phyloP scores from a whole-genome alignment of 1,284 basidiomycete genomes.

The Anthracocystis panici-leucophaei region DNA sequence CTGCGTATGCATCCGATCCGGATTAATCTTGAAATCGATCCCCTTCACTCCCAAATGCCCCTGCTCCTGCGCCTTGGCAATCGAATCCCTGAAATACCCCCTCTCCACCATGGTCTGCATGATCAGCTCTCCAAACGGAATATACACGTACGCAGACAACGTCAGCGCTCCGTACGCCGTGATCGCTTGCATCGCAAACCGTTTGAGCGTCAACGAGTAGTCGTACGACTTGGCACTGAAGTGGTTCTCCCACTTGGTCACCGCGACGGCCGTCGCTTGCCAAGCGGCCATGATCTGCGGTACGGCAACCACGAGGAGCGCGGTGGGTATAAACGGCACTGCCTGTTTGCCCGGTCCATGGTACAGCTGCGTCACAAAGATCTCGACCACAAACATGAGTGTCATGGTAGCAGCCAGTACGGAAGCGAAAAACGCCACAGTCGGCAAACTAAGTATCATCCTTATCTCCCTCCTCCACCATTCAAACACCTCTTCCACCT shows the following conservation, averaged over 20 bases:
- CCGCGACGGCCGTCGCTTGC: constrained; percentile 76
- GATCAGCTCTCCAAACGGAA: constrained; percentile 67
- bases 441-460: constrained; percentile 80
- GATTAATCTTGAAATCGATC: constrained; percentile 71
- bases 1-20: constrained; percentile 83
- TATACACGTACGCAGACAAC: constrained; percentile 67
- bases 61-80: constrained; percentile 49
- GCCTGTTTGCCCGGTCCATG: constrained; percentile 84
- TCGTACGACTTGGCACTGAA: constrained; percentile 80
- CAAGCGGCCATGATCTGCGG: constrained; percentile 86
- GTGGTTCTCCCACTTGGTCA: constrained; percentile 84
- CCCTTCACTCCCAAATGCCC: constrained; percentile 52
- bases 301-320: constrained; percentile 84
- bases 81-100: constrained; percentile 59
- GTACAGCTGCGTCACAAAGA: constrained; percentile 71
- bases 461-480: constrained; percentile 74
- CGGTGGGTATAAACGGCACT: constrained; percentile 81
- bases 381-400: constrained; percentile 70
- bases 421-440: constrained; percentile 81
- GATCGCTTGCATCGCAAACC: constrained; percentile 87
- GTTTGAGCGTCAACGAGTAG: constrained; percentile 87
- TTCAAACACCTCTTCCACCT: constrained; percentile 66
- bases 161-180: constrained; percentile 79
- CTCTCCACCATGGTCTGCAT: constrained; percentile 59
- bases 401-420: constrained; percentile 75